phyloP scores from a whole-genome alignment of 495 filamentous ascomycete species.

The Poronia punctata region DNA sequence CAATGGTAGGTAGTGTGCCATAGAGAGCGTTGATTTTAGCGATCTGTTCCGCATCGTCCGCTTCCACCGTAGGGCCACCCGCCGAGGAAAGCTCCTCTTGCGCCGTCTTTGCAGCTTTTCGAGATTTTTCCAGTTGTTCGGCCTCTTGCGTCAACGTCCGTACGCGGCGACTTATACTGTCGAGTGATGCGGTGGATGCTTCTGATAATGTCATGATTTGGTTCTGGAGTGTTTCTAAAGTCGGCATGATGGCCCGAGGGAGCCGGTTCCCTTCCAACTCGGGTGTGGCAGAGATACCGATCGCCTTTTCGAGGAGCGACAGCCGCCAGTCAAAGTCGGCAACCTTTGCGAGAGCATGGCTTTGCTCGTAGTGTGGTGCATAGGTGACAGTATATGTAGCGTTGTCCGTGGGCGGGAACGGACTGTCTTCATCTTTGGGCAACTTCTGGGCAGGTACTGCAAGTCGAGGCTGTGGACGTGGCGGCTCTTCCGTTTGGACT shows the following conservation, averaged over 20 bases:
- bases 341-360: conserved; percentile 65
- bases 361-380: conserved; percentile 51
- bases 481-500: conserved; percentile 22
- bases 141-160: conserved; percentile 72
- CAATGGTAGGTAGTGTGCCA: conserved; percentile 80
- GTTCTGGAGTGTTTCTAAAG: conserved; percentile 69
- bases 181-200: conserved; percentile 59
- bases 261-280: conserved; percentile 51
- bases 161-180: conserved; percentile 65
- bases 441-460: conserved; percentile 9
- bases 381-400: conserved; percentile 49
- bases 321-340: conserved; percentile 84
- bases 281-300: conserved; percentile 69
- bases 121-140: conserved; percentile 65
- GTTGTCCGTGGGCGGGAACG: conserved; percentile 9
- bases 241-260: conserved; percentile 64
- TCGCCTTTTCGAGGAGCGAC: conserved; percentile 65
- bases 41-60: conserved; percentile 56
- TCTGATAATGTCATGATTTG: conserved; percentile 59
- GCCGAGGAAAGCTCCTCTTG: conserved; percentile 51
- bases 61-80: conserved; percentile 27
- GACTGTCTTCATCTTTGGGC: conserved; percentile 6
- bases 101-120: conserved; percentile 61
- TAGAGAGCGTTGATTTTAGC: conserved; percentile 92
- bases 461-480: conserved; percentile 22